phyloP scores from a whole-genome alignment of 805 yeast genomes.

The Candida nonsorbophila region DNA sequence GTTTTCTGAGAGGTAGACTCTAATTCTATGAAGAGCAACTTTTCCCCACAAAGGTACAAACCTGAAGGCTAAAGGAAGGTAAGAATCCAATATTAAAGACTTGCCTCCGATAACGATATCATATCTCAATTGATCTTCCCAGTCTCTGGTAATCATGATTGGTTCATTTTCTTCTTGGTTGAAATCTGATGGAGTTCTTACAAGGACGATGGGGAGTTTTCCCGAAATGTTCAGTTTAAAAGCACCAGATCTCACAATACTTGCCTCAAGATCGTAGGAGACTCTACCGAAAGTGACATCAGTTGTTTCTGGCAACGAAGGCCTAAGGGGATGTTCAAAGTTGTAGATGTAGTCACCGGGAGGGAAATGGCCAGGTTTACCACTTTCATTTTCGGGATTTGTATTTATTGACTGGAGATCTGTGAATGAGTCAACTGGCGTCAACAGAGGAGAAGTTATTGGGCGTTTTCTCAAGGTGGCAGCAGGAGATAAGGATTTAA shows the following conservation, averaged over 20 bases:
- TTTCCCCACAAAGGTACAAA: constrained; percentile 80
- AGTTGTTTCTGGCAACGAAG: constrained; percentile 77
- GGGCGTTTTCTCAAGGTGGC: constrained; percentile 24
- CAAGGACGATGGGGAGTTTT: constrained; percentile 54
- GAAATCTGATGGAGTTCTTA: constrained; percentile 72
- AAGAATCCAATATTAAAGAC: constrained; percentile 77
- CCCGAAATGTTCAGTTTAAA: constrained; percentile 75
- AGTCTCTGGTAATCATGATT: constrained; percentile 79
- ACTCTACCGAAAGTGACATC: constrained; percentile 80
- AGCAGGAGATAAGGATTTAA: constrained; percentile 14
- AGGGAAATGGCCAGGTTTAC: constrained; percentile 40
- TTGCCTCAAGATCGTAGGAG: constrained; percentile 61
- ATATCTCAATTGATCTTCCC: constrained; percentile 90
- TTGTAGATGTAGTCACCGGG: constrained; percentile 93
- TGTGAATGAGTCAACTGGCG: constrained; percentile 14
- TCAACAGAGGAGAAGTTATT: constrained; percentile 25
- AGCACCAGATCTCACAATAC: constrained; percentile 73
- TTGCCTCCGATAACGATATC: constrained; percentile 91
- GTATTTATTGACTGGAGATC: constrained; percentile 13
- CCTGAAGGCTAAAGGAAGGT: constrained; percentile 77
- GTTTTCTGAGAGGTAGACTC: constrained; percentile 84
- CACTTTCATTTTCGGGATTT: constrained; percentile 13
- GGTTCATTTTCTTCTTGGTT: constrained; percentile 91
- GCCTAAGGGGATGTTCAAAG: constrained; percentile 83
- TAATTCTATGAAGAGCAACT: constrained; percentile 76